Base-by-base conservation (phyloP, 805 yeast genomes). In the Suhomyces pyralidae region DNA sequence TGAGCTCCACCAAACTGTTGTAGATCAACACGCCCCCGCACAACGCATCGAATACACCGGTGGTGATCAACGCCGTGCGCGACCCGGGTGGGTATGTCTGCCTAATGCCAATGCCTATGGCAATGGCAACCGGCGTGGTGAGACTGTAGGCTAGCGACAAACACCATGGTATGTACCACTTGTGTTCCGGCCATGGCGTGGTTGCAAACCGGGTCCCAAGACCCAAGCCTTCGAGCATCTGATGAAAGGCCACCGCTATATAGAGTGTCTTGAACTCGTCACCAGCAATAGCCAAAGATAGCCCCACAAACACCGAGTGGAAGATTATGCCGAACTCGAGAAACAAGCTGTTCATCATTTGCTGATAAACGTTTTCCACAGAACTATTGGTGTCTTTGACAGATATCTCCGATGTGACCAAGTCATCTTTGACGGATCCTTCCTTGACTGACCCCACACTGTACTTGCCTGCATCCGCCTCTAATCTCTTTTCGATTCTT, bases 11-110 rank as follows among this genome's bases (percentile, higher is more conserved):
- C 44, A 88, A 65, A 52, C 92, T 90, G 22, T 91, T 85, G 68
- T 88, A 89, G 26, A 88, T 72, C 60, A 89, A 73, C 52, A 89
- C 84, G 46, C 96, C 96, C 0, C 93, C 79, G 26, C 93, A 86
- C 46, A 89, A 75, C 1, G 93, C 75, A 63, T 89, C 94, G 58
- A 87, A 84, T 3, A 81, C 77, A 46, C 96, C 96, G 51, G 83
- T 85, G 1, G 88, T 77, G 52, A 86, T 81, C 51, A 85, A 72
- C 2, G 88, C 81, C 0, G 69, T 78, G 62, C 82, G 71, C 12
- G 88, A 79, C 9, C 78, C 81, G 43, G 88, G 83, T 43, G 80
- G 76, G 63, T 83, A 87, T 7, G 83, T 67, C 38, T 77, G 67
- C 61, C 93, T 80, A 3, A 86, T 88, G 44, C 91, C 91, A 34